Evolutionary conservation across 1,284 basidiomycete genomes (phyloP), one percentile per base, ranked within the genome.

Genomic region (Hymenochaete sp.): DNA sequence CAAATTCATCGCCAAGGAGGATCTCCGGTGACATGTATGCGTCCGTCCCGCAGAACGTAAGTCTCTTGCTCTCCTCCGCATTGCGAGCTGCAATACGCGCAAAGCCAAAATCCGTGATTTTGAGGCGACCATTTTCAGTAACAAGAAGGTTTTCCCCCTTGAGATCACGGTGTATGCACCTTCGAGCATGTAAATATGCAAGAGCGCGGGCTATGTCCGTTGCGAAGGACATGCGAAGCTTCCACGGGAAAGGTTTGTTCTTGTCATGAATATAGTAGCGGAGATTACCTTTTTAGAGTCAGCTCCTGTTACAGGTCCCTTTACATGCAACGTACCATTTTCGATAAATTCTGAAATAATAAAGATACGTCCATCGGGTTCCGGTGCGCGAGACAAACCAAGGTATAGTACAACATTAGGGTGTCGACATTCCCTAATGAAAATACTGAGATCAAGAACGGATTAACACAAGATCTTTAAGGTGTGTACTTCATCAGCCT

Each of bases 141-240:
- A 97, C 82, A 27, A 97, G 77, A n/a, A 97, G 72, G 58, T 98
- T 98, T 66, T 97, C 93, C 32, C 93, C 92, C 63, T 98, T 98
- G 53, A 98, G 74, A 63, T 98, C 95, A 29, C 81, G 79, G 56
- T 84, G 82, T 48, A 85, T 84, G 61, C 83, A 84, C 59, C 90
- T 88, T 31, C 95, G 77, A 5, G 93, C 93, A 57, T 98, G 95
- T 4, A 98, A 79, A 62, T 98, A 98, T 2, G 93, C 92, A n/a
- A 98, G 74, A 0, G 93, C 93, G 10, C 93, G 79, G 3, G 92
- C 75, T 36, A 96, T 88, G 62, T 98, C 95, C 7, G 84, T 93
- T 21, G 93, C 91, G 63, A 97, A 98, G 16, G 88, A 92, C 35
- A 98, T 67, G 5, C 95, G 78, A 28, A 97, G 72, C 32, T 86